Base-by-base conservation (phyloP, 1,284 basidiomycete species). In the Pseudozyma sp. region DNA sequence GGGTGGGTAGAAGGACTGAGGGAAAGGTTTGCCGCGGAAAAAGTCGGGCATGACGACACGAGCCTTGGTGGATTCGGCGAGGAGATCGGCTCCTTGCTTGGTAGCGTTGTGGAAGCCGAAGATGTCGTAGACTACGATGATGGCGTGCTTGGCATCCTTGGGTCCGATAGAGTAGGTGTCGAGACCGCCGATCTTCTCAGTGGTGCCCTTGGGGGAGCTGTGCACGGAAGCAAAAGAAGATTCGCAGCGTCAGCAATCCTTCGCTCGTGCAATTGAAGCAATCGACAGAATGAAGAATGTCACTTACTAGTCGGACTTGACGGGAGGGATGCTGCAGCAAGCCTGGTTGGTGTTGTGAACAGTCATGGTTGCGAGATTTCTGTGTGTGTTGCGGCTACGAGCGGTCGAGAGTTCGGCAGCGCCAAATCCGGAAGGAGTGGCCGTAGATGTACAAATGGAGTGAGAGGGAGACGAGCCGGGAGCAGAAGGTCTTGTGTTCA, bases 21-120 rank as follows among this genome's bases (percentile, higher is more conserved):
- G 86, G 84, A 87, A 89, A 0, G 89, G 86, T 54, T 84, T 84
- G 57, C 87, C 81, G 16, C 88, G 88, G 82, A 90, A 89, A 82
- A 90, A 90, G 83, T 90, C 89, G 33, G 90, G 90, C 88, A 90
- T 89, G 75, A 89, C 86, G 16, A 90, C 88, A 30, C 87, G 80
- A 63, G 79, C 59, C 57, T 80, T 78, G 68, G 72, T 73, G n/a
- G 74, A 59, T 6, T 80, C 78, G 9, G 89, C 89, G 57, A 91
- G 86, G 52, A 90, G 88, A 80, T 91, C 90, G 35, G 74, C 79
- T 78, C 86, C 86, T 75, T 87, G 87, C 59, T 86, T 75, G 57
- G 86, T 86, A 74, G 87, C 86, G 35, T 86, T 85, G 60, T 77
- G 78, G 77, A 77, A 89, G 86, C 89, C 90, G 72, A 91, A 90